These are phyloP conservation scores for Ajuga chamaepitys DNA, from an alignment of 257 asterid species.

Conservation along the genomic window DNA sequence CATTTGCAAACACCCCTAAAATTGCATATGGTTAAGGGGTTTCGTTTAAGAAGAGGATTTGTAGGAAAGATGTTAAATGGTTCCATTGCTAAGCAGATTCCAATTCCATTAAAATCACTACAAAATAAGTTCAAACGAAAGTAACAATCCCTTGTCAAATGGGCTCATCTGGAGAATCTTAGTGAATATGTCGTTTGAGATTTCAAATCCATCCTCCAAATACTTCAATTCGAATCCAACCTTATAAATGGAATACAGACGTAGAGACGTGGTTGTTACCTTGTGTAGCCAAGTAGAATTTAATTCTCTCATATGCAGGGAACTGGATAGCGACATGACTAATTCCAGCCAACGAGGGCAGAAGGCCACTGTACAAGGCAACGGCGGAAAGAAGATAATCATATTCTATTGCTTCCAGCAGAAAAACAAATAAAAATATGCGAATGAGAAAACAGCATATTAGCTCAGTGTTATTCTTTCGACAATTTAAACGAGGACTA, in stretches of 20 bases:
- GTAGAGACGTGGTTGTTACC: constrained; percentile 34
- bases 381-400: constrained; percentile 3
- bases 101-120: neutral
- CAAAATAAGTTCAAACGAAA: neutral
- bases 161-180: neutral
- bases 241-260: neutral
- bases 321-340: constrained; percentile 95
- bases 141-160: neutral
- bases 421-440: neutral
- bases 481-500: constrained; percentile 15
- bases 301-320: constrained; percentile 87
- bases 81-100: neutral
- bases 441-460: neutral
- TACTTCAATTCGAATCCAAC: neutral
- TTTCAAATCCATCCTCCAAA: neutral
- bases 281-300: constrained; percentile 63
- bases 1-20: too few species aligned
- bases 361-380: constrained; percentile 72
- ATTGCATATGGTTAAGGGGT: neutral
- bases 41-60: neutral
- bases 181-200: neutral
- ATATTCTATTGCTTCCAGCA: neutral
- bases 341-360: constrained; percentile 91
- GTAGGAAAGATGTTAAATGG: neutral
- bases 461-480: neutral